A percentile compares a stretch with the other conserved stretches of the same genome.
Conservation (phyloP, 495 filamentous ascomycete species). For the Neurospora sp. region DNA sequence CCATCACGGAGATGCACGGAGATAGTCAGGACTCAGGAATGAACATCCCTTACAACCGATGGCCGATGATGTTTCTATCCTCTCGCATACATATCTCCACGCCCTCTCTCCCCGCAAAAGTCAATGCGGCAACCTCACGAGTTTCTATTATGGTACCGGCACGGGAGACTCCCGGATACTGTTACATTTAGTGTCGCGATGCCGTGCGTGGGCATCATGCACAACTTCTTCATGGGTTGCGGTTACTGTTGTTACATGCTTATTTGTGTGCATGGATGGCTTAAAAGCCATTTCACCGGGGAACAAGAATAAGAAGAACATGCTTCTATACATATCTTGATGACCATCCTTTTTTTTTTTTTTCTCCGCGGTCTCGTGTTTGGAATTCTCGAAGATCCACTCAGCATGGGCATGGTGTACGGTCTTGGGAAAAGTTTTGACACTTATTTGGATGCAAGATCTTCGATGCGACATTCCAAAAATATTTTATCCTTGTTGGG, state of each 20-base stretch:
- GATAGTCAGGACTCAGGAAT: neutral
- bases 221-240: neutral
- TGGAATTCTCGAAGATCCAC: neutral
- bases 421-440: neutral
- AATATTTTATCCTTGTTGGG: neutral
- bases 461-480: neutral
- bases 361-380: neutral
- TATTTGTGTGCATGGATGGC: neutral
- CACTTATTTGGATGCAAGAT: neutral
- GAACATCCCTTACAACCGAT: neutral
- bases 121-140: neutral
- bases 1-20: neutral
- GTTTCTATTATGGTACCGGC: neutral
- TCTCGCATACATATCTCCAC: neutral
- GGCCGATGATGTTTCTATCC: neutral
- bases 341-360: neutral
- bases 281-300: neutral
- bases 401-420: neutral
- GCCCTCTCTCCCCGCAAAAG: neutral
- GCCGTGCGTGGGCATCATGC: neutral
- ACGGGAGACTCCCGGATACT: neutral
- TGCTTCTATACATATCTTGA: neutral
- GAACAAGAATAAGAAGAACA: neutral
- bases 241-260: neutral
- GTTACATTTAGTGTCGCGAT: neutral